Percentiles rank a stretch among this genome's conserved stretches.
Evolutionary conservation across 73 alveolate species (phyloP).

Genomic region (Strombidium stylifer): DNA sequence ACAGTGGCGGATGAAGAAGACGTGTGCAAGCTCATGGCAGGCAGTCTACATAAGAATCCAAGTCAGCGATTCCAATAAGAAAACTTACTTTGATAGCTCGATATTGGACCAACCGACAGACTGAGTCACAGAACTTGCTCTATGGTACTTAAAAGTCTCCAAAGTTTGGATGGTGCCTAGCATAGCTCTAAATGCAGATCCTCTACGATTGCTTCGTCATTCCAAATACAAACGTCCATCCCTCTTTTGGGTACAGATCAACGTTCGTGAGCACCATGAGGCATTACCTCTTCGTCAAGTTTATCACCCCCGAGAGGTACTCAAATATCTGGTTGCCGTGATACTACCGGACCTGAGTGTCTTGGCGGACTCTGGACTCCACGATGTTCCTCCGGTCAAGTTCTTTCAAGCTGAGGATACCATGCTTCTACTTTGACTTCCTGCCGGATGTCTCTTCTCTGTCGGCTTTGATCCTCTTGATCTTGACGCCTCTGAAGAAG

Average conservation of each 20-base stretch:
- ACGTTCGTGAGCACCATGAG: conserved; percentile 61
- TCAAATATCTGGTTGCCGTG: too few relatives aligned
- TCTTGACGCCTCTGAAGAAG: too few relatives aligned
- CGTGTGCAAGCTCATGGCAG: conserved; percentile 74
- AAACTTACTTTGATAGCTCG: conserved; percentile 75
- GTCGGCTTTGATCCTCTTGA: too few relatives aligned
- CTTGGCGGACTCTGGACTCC: too few relatives aligned
- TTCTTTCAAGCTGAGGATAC: neutral
- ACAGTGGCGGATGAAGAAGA: conserved; percentile 77
- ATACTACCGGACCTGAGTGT: too few relatives aligned
- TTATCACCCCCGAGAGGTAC: too few relatives aligned
- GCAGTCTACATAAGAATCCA: conserved; percentile 83
- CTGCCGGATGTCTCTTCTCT: too few relatives aligned
- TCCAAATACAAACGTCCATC: conserved; percentile 77
- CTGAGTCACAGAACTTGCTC: too few relatives aligned
- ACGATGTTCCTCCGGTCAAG: too few relatives aligned
- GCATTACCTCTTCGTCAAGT: too few relatives aligned
- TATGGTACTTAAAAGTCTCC: too few relatives aligned
- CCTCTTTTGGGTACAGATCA: conserved; percentile 76
- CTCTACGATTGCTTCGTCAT: conserved; percentile 33
- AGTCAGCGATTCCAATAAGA: too few relatives aligned
- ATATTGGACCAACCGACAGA: neutral
- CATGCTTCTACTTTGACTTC: neutral
- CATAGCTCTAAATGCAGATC: conserved; percentile 51
- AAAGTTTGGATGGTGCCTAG: conserved; percentile 55